Conservation (phyloP, 768 basidiomycete genomes). For the Phylloporus sp. region DNA sequence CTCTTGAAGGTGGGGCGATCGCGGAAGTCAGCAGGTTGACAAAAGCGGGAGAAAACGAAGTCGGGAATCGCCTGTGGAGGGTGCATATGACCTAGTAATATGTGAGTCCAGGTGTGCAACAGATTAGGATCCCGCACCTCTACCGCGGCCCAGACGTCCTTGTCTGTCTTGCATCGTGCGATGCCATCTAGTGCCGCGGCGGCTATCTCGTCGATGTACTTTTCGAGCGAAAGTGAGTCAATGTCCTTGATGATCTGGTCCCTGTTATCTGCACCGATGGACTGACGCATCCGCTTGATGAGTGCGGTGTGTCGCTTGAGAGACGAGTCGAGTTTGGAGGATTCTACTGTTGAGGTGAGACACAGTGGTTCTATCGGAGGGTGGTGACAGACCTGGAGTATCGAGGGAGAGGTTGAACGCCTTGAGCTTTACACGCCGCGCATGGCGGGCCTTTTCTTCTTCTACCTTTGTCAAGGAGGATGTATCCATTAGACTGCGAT, state of each 20-base stretch:
- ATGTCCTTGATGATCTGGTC: conserved; percentile 93
- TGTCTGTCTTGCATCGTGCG: conserved; percentile 83
- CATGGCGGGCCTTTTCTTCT: conserved; percentile 50
- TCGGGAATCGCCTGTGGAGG: conserved; percentile 83
- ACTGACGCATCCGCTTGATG: conserved; percentile 88
- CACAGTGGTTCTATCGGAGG: neutral
- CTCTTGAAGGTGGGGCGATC: conserved; percentile 56
- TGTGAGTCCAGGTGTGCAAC: conserved; percentile 1
- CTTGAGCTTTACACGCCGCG: conserved; percentile 57
- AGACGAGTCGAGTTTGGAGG: conserved; percentile 84
- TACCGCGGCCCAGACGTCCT: conserved; percentile 87
- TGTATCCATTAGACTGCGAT: conserved; percentile 20
- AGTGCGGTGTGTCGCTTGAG: conserved; percentile 94
- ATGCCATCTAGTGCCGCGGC: conserved; percentile 85
- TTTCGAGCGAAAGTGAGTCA: conserved; percentile 84
- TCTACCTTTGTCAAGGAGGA: conserved; percentile 36
- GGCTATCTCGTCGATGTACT: conserved; percentile 94
- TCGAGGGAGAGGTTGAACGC: conserved; percentile 48
- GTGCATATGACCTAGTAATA: conserved; percentile 72
- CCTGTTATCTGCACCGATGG: conserved; percentile 74
- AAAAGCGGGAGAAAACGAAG: conserved; percentile 71
- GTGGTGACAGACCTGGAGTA: conserved; percentile 41
- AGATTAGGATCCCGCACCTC: conserved; percentile 55
- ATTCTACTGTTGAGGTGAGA: conserved; percentile 42
- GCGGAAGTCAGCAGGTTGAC: conserved; percentile 55